Base-by-base conservation (phyloP, 2,329 filamentous ascomycete species). In the Cladosporium sp. region DNA sequence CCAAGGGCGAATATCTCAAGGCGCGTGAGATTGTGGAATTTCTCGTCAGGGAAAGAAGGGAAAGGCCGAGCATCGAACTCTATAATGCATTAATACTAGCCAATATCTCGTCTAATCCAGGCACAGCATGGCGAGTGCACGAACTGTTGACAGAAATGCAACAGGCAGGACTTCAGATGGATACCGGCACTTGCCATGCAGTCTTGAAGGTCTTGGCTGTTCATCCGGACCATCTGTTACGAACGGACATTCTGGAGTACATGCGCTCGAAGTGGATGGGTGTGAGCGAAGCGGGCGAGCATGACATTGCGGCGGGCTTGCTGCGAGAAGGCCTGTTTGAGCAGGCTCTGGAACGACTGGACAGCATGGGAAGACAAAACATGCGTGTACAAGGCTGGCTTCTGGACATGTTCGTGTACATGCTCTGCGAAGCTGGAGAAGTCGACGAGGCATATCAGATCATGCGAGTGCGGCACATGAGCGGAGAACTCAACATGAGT, bases 241-340 rank as follows among this genome's bases (percentile, higher is more conserved):
- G 92, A 37, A 82, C 84, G 55, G 80, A 87, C 37, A 80, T 96
- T 3, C 76, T 97, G 39, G 76, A 84, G 57, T 86, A 87, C 58
- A 91, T 94, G 88, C 84, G 84, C 67, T 80, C 84, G 58, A 81
- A 84, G 63, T 96, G 91, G 89, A 81, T 88, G 55, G 76, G 78
- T 8, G 75, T 89, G 8, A 84, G 80, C 42, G 82, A 80, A 11
- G 78, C 81, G 6, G 88, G 86, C 8, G 83, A 83, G 69, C 84
- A 89, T 66, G 84, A 83, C 68, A 79, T 95, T 19, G 82, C 88
- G 1, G 75, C 90, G 9, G 91, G 90, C 0, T 75, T 95, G 60
- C 78, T 97, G 37, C 83, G 92, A 19, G 92, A 97, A 66, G 84
- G 86, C 0, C 88, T 95, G 67, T 87, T 90, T 62, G 94, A 97